phyloP scores from a whole-genome alignment of 371 early-diverging fungal genomes.

The Rhizopus arrhizus region DNA sequence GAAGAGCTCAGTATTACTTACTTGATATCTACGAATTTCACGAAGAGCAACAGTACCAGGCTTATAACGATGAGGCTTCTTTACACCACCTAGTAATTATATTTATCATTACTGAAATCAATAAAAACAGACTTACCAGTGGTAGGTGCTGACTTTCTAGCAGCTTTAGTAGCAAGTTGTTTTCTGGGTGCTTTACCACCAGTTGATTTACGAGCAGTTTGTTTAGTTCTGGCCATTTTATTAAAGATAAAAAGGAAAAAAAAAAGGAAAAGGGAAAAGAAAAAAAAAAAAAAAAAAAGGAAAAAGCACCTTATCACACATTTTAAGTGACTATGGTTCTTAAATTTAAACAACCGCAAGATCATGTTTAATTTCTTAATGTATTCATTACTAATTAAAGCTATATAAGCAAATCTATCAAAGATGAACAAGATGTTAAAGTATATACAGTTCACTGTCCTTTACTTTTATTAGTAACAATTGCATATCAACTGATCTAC shows the following conservation, averaged over 20 bases:
- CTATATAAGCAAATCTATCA: too few relatives aligned
- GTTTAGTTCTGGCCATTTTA: constrained; percentile 93
- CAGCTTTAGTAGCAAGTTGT: constrained; percentile 94
- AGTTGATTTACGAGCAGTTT: constrained; percentile 98
- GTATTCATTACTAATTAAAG: too few relatives aligned
- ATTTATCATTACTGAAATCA: background rate
- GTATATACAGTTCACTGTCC: too few relatives aligned
- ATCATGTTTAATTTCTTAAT: too few relatives aligned
- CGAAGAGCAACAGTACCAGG: constrained; percentile 89
- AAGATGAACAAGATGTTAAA: too few relatives aligned
- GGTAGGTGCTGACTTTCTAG: constrained; percentile 46
- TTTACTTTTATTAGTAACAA: too few relatives aligned
- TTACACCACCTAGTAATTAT: constrained; percentile 41
- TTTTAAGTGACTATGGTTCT: too few relatives aligned
- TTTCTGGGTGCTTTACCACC: constrained; percentile 98
- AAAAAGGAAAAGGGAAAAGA: constrained; percentile 3
- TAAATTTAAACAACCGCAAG: too few relatives aligned
- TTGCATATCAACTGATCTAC: too few relatives aligned
- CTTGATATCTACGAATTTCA: constrained; percentile 95
- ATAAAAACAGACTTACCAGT: constrained; percentile 23
- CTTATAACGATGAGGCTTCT: constrained; percentile 84
- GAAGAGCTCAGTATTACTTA: background rate
- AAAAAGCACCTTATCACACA: too few relatives aligned
- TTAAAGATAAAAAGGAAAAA: background rate
- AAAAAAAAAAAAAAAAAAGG: background rate